phyloP scores from a whole-genome alignment of 2,329 filamentous ascomycete species.

The Sporothrix pallida region DNA sequence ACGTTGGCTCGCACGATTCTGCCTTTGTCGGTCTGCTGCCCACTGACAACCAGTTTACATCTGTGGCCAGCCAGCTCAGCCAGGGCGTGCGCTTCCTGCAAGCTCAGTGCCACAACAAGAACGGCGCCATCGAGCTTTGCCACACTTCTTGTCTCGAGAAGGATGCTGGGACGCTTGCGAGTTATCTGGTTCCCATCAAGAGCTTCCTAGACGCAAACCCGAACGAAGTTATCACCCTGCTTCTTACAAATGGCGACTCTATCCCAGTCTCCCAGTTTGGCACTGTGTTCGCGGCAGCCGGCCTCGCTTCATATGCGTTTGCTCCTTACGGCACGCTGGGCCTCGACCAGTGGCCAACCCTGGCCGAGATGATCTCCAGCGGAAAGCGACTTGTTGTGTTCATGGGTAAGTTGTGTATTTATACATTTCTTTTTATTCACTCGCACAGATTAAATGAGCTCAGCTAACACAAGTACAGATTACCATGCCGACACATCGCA shows the following conservation, averaged over 20 bases:
- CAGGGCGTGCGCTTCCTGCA: slow-evolving; percentile 69
- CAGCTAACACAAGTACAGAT: slow-evolving; percentile 53
- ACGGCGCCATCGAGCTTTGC: slow-evolving; percentile 63
- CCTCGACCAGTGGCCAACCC: slow-evolving; percentile 70
- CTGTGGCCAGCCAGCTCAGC: slow-evolving; percentile 62
- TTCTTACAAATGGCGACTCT: slow-evolving; percentile 67
- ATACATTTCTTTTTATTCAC: background rate
- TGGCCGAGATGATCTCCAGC: slow-evolving; percentile 67
- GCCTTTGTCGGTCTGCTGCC: slow-evolving; percentile 64
- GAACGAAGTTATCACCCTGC: slow-evolving; percentile 66
- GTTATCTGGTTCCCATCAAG: slow-evolving; percentile 63
- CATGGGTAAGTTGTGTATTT: slow-evolving; percentile 57
- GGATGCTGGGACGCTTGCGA: slow-evolving; percentile 62
- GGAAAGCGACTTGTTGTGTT: slow-evolving; percentile 72
- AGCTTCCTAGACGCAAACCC: slow-evolving; percentile 64
- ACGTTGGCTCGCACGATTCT: slow-evolving; percentile 68
- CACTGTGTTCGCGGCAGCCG: slow-evolving; percentile 59
- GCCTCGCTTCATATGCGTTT: slow-evolving; percentile 64
- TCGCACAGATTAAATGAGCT: background rate
- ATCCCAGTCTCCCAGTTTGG: slow-evolving; percentile 62
- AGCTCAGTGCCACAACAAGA: slow-evolving; percentile 64
- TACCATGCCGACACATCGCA: slow-evolving; percentile 57
- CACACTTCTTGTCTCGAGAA: slow-evolving; percentile 67
- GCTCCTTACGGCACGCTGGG: slow-evolving; percentile 51
- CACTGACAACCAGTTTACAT: slow-evolving; percentile 65